A percentile compares a stretch with the other conserved stretches of the same genome.
phyloP scores from a whole-genome alignment of 768 basidiomycete genomes.

The Boletus vermiculosoides region DNA sequence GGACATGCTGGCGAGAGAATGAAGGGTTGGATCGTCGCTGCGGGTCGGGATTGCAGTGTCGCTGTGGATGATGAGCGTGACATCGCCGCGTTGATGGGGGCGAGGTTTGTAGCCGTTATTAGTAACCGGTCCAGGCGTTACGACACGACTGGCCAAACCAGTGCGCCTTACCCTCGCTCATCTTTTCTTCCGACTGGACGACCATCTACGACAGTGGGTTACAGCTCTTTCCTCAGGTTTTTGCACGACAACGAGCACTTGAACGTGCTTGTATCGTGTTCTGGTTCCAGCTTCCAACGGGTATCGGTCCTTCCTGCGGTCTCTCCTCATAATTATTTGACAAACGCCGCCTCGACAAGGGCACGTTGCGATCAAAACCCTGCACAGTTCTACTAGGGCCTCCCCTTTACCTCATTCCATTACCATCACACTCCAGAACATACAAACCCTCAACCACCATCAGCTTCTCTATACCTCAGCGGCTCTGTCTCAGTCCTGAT shows the following conservation, averaged over 20 bases:
- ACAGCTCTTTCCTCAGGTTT: conserved; percentile 8
- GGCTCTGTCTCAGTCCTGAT: conserved; percentile 30
- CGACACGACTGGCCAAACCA: conserved; percentile 35
- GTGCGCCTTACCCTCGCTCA: conserved; percentile 21
- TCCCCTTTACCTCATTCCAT: conserved; percentile 59
- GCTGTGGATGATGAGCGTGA: conserved; percentile 5
- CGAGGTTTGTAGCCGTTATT: conserved; percentile 20
- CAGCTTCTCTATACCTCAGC: conserved; percentile 27
- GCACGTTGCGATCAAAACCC: conserved; percentile 83
- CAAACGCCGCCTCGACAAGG: conserved; percentile 55
- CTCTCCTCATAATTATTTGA: conserved; percentile 38
- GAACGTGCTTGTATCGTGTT: conserved; percentile 23
- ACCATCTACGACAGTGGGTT: conserved; percentile 14
- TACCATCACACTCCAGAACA: conserved; percentile 32
- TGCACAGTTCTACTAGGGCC: conserved; percentile 45
- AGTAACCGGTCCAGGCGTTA: conserved; percentile 31
- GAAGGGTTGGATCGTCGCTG: conserved; percentile 7
- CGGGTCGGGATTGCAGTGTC: neutral
- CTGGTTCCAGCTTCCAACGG: conserved; percentile 20
- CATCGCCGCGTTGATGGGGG: conserved; percentile 28
- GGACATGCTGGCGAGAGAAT: neutral
- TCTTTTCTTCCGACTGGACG: conserved; percentile 22
- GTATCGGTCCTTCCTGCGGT: conserved; percentile 20
- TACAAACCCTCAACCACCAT: conserved; percentile 39
- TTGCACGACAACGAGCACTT: conserved; percentile 14